Conservation (phyloP, 2,329 filamentous ascomycete species). For the Alternaria atra region DNA sequence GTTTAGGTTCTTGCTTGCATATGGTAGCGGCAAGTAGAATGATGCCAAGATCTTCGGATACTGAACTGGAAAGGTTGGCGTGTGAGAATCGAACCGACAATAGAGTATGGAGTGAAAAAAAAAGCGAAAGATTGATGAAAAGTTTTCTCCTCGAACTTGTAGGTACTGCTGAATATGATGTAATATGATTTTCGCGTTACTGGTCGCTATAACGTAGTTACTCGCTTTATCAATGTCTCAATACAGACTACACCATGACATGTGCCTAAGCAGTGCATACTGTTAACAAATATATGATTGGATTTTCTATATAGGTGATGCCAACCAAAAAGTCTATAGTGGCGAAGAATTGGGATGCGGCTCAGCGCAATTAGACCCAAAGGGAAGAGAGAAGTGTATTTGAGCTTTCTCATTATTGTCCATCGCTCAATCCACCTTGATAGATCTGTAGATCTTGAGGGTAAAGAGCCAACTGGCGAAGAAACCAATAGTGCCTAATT, state of each 20-base stretch:
- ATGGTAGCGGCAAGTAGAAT: neutral
- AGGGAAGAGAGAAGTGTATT: neutral
- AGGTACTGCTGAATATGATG: neutral
- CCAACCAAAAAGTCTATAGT: neutral
- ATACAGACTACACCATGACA: neutral
- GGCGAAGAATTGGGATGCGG: neutral
- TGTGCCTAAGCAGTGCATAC: neutral
- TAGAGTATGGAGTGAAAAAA: neutral
- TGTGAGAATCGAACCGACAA: neutral
- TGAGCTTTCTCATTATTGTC: neutral
- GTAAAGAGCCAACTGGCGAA: conserved; percentile 95
- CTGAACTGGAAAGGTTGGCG: neutral
- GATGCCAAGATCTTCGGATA: accelerated
- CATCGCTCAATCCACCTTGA: conserved; percentile 83
- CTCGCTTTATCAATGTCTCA: neutral
- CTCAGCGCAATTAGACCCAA: neutral
- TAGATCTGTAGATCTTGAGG: conserved; percentile 92
- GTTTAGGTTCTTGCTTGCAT: too few relatives aligned
- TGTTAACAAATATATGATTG: neutral
- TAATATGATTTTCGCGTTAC: too few relatives aligned
- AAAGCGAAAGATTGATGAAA: neutral
- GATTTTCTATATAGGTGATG: neutral
- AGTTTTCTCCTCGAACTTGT: neutral
- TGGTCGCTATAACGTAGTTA: neutral
- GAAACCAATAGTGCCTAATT: conserved; percentile 88